These are phyloP conservation scores for Globisporangium nodosum DNA, from an alignment of 352 stramenopile species.

Conservation along the genomic window DNA sequence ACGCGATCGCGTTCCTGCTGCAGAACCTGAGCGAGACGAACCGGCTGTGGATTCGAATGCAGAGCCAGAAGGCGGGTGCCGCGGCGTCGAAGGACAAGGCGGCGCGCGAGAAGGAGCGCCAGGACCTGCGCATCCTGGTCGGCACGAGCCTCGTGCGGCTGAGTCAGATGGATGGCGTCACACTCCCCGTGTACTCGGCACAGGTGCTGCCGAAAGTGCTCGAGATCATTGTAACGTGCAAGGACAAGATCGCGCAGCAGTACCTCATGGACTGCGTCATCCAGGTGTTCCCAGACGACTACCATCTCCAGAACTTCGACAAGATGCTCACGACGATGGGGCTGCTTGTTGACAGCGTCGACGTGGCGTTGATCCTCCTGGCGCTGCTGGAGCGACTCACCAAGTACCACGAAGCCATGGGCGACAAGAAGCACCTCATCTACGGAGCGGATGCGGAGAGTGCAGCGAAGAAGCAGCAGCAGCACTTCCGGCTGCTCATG, in stretches of 20 bases:
- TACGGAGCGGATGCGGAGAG: conserved; percentile 7
- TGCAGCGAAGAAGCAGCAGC: conserved; percentile 10
- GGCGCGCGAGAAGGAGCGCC: conserved; percentile 74
- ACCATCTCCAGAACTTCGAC: conserved; percentile 95
- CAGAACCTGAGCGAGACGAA: conserved; percentile 98
- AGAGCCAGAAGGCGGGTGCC: conserved; percentile 69
- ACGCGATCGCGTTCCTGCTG: conserved; percentile 96
- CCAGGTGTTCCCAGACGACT: conserved; percentile 97
- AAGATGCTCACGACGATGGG: conserved; percentile 84
- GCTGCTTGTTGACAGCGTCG: conserved; percentile 89
- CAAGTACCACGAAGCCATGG: conserved; percentile 72
- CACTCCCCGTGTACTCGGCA: conserved; percentile 84
- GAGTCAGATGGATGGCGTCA: conserved; percentile 94
- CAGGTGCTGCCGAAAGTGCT: conserved; percentile 89
- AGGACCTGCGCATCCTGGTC: conserved; percentile 96
- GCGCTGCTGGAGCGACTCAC: conserved; percentile 93
- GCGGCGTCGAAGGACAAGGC: conserved; percentile 69
- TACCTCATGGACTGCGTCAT: conserved; percentile 99
- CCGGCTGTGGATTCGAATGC: conserved; percentile 98
- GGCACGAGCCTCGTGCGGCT: conserved; percentile 97
- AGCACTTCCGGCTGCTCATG: conserved; percentile 18
- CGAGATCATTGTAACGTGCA: conserved; percentile 93
- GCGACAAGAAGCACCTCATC: conserved; percentile 18
- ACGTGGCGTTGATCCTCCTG: conserved; percentile 88
- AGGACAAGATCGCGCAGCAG: conserved; percentile 96